phyloP scores from a whole-genome alignment of 345 rosid genomes.

The Gossypium australe region DNA sequence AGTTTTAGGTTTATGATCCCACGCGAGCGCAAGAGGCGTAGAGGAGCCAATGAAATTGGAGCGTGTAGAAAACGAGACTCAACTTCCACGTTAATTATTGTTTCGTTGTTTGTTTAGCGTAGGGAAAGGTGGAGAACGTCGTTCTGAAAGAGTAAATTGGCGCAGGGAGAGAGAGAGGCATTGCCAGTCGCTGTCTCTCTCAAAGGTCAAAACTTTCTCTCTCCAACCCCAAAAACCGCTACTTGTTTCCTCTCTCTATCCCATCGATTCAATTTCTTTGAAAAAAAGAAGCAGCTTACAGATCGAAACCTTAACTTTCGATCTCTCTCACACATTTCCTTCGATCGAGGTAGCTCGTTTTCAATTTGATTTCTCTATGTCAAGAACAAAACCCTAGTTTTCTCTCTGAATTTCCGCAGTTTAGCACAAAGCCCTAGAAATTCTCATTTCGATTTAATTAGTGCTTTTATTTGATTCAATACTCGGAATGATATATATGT shows the following conservation, averaged over 20 bases:
- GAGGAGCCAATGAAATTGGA: neutral
- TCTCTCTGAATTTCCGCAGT: conserved; percentile 8
- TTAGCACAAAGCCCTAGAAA: conserved; percentile 27
- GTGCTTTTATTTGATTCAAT: neutral
- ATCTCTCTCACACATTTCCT: neutral
- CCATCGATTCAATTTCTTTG: conserved; percentile 23
- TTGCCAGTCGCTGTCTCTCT: neutral
- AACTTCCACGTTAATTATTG: neutral
- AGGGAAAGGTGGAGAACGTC: no score
- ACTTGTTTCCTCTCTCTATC: conserved; percentile 14
- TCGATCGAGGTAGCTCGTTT: conserved; percentile 10
- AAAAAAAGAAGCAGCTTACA: conserved; percentile 4
- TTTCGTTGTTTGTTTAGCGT: neutral
- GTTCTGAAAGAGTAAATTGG: no score
- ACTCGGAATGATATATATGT: conserved; percentile 1
- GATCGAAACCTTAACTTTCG: conserved; percentile 29
- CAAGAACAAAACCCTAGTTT: conserved; percentile 29
- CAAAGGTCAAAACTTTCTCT: conserved; percentile 9
- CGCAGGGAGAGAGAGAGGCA: no score
- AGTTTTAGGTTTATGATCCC: neutral
- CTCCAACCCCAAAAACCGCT: neutral
- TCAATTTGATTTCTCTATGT: neutral
- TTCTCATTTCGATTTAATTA: neutral
- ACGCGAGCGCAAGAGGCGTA: neutral
- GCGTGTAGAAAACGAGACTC: neutral